Base-by-base conservation (phyloP, 306 rosid species). In the Castanospermum australe region DNA sequence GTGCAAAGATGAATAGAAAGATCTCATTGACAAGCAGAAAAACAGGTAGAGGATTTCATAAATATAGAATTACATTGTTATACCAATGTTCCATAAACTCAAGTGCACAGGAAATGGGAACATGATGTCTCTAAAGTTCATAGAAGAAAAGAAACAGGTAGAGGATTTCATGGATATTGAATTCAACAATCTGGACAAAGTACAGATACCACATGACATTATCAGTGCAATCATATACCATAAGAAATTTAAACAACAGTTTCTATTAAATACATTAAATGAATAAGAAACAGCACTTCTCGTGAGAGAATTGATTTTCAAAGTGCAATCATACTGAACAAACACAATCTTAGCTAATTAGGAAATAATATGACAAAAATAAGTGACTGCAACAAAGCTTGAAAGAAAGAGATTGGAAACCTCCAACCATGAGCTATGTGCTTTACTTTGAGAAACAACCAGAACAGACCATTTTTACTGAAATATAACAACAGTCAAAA, bases 401-500 rank as follows among this genome's bases (percentile, higher is more conserved):
- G 44, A 38, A 79, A 60, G 32, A 54, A 62, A 44, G 21, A 20
- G 52, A 80, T 42, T 33, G 18, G 20, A 61, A 69, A 62, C 20
- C 38, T n/a, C 59, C 20, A 65, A 48, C 20, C 30, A 32, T 35
- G 55, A 83, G 17, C 42, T 35, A 25, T 32, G 59, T 80, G 73
- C 67, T 78, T 54, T 36, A 20, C 20, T 30, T 51, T 41, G 20
- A 36, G 61, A 76, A 61, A 32, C 12, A 1, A 36, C 11, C 44
- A 9, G 22, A 52, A 15, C 66, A 76, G 36, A n/a, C 15, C 67
- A 75, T 25, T 42, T 22, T 42, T 42, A 69, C 67, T 57, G 18
- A 42, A 22, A 76, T 56, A 57, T 24, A 33, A 57, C 64, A 52
- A n/a, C 66, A 25, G 73, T 38, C 42, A 42, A 66, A 80, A 57